Evolutionary conservation across 306 rosid genomes (phyloP), one percentile per base, ranked within the genome.

Genomic region (Macrotyloma uniflorum): DNA sequence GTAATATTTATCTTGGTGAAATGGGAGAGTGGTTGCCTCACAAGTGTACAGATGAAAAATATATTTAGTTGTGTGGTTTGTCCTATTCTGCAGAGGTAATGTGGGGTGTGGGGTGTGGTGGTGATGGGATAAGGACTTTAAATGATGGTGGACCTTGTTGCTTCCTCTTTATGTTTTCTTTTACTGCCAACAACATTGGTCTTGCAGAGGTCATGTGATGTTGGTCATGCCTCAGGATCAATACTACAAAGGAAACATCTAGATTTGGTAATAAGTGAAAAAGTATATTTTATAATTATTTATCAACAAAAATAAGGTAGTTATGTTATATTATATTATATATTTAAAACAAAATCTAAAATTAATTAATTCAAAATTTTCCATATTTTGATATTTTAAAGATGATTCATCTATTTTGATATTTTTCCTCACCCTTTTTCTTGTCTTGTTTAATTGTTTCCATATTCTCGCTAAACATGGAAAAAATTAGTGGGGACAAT

Each of bases 41-140:
- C 88, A 55, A 55, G 77, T 73, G 74, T 79, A 23, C 22, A 10
- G 10, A 32, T 36, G 2, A 35, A 67, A 70, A 42, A 5, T n/a
- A 36, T 32, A 23, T 30, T 54, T 11, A 51, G 36, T 33, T 35
- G 6, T 11, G 20, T 13, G 6, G 1, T 35, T 80, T 84, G 92
- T 86, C 88, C 86, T 67, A 54, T 88, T 88, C 83, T 72, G 65
- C 50, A 22, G 84, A 45, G 16, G 2, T 1, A 45, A 53, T 16
- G 80, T 42, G 74, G 75, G 77, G 67, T 33, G 18, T 15, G n/a
- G n/a, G n/a, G n/a, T n/a, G n/a, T n/a, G n/a, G 30, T 14, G 67
- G 22, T 61, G 43, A 64, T 4, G 70, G 26, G 49, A 81, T 33
- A 26, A 42, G 80, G 54, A 33, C 43, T 16, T 8, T 3, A 50